These are phyloP conservation scores for Trichosporon coremiiforme DNA, from an alignment of 1,284 basidiomycete genomes.

Conservation along the genomic window DNA sequence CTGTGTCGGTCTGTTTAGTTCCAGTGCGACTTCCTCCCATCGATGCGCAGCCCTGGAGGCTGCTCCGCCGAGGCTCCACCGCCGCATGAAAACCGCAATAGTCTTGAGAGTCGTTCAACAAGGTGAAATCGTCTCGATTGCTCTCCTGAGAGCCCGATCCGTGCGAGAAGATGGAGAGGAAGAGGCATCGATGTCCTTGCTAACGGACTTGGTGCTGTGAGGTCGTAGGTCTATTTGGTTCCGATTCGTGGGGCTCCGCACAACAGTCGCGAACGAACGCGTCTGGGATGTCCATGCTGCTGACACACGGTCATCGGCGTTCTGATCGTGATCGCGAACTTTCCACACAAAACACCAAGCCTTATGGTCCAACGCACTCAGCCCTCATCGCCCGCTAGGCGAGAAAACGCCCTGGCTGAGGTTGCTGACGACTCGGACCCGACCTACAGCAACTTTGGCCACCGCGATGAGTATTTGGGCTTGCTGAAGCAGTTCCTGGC, in stretches of 20 bases:
- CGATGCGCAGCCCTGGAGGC: too few relatives aligned
- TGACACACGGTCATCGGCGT: background rate
- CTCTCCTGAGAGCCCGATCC: too few relatives aligned
- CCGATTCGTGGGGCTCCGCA: background rate
- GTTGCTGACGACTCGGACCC: conserved; percentile 48
- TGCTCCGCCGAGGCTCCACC: too few relatives aligned
- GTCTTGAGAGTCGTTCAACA: too few relatives aligned
- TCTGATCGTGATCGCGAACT: background rate
- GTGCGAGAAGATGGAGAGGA: background rate
- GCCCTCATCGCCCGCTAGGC: background rate
- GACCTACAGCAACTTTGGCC: conserved; percentile 55
- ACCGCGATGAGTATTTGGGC: conserved; percentile 62
- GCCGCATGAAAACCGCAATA: too few relatives aligned
- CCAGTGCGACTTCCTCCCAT: too few relatives aligned
- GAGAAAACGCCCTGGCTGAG: conserved; percentile 1
- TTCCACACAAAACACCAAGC: background rate
- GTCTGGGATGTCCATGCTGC: background rate
- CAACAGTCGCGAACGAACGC: conserved; percentile 11
- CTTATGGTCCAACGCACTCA: background rate
- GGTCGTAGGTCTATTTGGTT: background rate
- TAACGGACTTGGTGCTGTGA: too few relatives aligned
- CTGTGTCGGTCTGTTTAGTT: too few relatives aligned
- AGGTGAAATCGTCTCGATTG: too few relatives aligned
- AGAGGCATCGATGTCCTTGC: too few relatives aligned
- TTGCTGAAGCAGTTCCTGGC: conserved; percentile 63